A percentile compares a stretch with the other conserved stretches of the same genome.
Evolutionary conservation across 345 rosid genomes (phyloP).

Genomic region (Populus ilicifolia): DNA sequence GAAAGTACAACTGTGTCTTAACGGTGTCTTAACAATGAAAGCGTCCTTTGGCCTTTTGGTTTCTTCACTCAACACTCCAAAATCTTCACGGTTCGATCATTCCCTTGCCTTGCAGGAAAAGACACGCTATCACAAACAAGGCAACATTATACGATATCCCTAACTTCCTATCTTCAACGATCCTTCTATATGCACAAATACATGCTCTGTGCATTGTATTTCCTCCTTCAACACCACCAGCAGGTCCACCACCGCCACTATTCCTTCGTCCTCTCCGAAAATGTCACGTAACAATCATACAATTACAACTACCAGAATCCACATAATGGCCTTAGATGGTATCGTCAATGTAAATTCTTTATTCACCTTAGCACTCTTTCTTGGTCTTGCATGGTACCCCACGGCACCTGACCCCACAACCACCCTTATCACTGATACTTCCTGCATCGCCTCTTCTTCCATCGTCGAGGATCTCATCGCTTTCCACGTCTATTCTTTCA

Average conservation of each 20-base stretch:
- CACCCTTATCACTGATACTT: constrained; percentile 20
- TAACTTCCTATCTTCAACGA: neutral
- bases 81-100: too few species aligned
- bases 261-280: too few species aligned
- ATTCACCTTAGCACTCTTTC: constrained; percentile 78
- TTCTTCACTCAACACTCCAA: neutral
- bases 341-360: constrained; percentile 76
- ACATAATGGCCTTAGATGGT: constrained; percentile 77
- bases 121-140: constrained; percentile 8
- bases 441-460: constrained; percentile 35
- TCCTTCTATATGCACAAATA: neutral
- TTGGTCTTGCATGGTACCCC: constrained; percentile 57
- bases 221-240: neutral
- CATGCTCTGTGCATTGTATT: neutral
- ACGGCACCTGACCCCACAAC: constrained; percentile 23
- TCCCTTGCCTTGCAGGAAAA: constrained; percentile 11
- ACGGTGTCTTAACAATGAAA: too few species aligned
- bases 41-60: neutral
- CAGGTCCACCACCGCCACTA: neutral
- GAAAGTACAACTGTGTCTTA: too few species aligned
- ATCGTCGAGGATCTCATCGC: constrained; percentile 50
- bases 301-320: constrained; percentile 26
- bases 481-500: constrained; percentile 82
- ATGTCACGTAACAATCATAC: neutral
- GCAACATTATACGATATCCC: neutral